These are phyloP conservation scores for Adansonia gregorii DNA, from an alignment of 441 rosid genomes.

Conservation along the genomic window DNA sequence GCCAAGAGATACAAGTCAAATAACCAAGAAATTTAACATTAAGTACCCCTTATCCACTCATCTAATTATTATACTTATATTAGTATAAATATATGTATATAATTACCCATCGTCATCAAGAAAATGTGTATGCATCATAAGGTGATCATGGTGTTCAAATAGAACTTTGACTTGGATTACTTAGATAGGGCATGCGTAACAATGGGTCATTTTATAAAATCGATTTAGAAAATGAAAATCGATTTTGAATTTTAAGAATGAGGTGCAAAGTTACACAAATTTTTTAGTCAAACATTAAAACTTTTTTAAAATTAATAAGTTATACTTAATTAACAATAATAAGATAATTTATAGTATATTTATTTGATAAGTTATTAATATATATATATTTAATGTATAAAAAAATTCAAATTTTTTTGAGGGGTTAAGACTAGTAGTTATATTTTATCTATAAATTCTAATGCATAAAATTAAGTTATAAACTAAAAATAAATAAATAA, in stretches of 20 bases:
- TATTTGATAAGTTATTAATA: no score
- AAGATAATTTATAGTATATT: no score
- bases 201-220: conserved; percentile 6
- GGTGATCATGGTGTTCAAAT: conserved; percentile 21
- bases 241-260: neutral
- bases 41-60: conserved; percentile 33
- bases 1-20: conserved; percentile 46
- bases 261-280: no score
- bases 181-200: conserved; percentile 21
- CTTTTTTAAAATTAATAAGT: no score
- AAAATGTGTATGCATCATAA: conserved; percentile 18
- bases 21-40: conserved; percentile 37
- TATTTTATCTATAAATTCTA: no score
- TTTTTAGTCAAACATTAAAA: no score
- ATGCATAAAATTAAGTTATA: no score
- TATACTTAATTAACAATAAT: no score
- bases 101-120: conserved; percentile 1
- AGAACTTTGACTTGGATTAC: conserved; percentile 28
- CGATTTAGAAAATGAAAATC: neutral
- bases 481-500: no score
- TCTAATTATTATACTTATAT: neutral
- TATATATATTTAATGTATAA: no score
- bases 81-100: neutral
- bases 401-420: no score
- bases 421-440: no score